Percentiles rank a stretch among this genome's conserved stretches.
phyloP scores from a whole-genome alignment of 1,139 yeast genomes.

The Zygotorulaspora mrakii region DNA sequence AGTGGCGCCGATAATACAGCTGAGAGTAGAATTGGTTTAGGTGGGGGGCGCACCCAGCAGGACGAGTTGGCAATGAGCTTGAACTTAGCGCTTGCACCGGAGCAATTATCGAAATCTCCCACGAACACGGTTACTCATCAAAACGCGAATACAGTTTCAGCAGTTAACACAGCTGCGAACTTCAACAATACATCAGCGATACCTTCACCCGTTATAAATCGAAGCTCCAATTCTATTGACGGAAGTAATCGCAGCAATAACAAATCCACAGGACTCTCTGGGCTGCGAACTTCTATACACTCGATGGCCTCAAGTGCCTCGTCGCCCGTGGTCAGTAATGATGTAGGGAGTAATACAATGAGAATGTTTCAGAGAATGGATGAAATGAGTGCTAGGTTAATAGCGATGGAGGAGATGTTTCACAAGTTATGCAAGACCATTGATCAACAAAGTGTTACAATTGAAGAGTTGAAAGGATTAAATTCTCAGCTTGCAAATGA shows the following conservation, averaged over 20 bases:
- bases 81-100: constrained; percentile 12
- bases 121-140: constrained; percentile 4
- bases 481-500: constrained; percentile 12
- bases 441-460: constrained; percentile 20
- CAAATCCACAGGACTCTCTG: constrained; percentile 11
- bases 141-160: constrained; percentile 4
- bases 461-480: constrained; percentile 15
- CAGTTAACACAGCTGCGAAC: constrained; percentile 6
- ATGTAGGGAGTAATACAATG: constrained; percentile 14
- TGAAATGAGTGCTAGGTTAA: constrained; percentile 32
- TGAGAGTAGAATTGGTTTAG: neutral
- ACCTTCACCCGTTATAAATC: constrained; percentile 14
- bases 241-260: constrained; percentile 13
- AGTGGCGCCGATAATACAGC: neutral
- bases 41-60: neutral
- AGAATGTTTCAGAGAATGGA: constrained; percentile 33
- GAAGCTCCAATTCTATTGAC: constrained; percentile 10
- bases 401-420: constrained; percentile 33
- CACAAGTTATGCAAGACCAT: constrained; percentile 24
- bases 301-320: constrained; percentile 12
- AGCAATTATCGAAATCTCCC: constrained; percentile 8
- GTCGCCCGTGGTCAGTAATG: constrained; percentile 12
- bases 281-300: constrained; percentile 10
- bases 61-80: neutral
- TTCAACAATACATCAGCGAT: constrained; percentile 12